phyloP scores from a whole-genome alignment of 2,329 filamentous ascomycete species.

The Xylariaceae sp. region DNA sequence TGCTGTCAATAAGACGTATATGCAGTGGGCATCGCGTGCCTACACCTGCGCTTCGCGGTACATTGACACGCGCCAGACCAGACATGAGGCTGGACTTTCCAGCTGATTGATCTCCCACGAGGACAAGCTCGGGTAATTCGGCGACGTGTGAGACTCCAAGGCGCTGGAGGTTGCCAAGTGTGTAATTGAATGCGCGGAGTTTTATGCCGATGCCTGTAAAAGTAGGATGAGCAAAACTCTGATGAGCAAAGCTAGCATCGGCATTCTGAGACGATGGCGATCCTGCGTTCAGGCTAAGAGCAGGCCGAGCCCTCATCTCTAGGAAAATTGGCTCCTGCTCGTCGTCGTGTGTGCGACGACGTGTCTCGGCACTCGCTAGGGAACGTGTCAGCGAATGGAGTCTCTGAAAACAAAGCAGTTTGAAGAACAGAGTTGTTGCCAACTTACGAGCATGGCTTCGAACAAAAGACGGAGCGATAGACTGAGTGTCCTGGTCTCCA shows the following conservation, averaged over 20 bases:
- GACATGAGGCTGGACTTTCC: conserved; percentile 64
- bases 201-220: conserved; percentile 55
- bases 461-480: conserved; percentile 20
- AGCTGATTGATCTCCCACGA: conserved; percentile 79
- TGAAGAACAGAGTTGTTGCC: background rate
- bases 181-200: conserved; percentile 59
- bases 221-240: conserved; percentile 33
- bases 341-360: conserved; percentile 22
- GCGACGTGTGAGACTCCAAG: conserved; percentile 68
- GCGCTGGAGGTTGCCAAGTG: conserved; percentile 61
- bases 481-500: conserved; percentile 20
- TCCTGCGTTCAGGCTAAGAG: conserved; percentile 7
- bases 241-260: conserved; percentile 27
- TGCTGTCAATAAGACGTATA: conserved; percentile 60
- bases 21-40: conserved; percentile 79
- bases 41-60: conserved; percentile 44
- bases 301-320: conserved; percentile 21
- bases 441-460: conserved; percentile 27
- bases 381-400: conserved; percentile 5
- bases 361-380: conserved; percentile 26
- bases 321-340: conserved; percentile 26
- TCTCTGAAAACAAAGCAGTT: background rate
- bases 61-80: conserved; percentile 51
- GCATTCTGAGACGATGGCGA: conserved; percentile 24
- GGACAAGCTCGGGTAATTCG: conserved; percentile 69